Evolutionary conservation across 331 rosid genomes (phyloP), one percentile per base, ranked within the genome.

Genomic region (Malus hybrid): DNA sequence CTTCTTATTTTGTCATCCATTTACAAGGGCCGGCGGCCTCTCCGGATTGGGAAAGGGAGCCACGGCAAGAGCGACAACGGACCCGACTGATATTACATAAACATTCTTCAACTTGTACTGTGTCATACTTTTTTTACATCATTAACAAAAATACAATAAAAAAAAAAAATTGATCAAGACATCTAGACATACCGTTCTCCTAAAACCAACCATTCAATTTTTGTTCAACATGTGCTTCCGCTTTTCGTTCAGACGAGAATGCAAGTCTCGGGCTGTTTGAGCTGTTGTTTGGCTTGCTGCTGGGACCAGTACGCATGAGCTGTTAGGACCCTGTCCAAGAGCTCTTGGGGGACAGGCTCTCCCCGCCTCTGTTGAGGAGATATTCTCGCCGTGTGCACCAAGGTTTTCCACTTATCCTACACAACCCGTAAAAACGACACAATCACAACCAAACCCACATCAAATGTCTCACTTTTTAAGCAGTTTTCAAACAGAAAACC

Each of bases 391-490:
- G 98, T 93, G 85, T 93, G 98, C 16, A 93, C 98, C 29, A 91
- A 79, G 42, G 98, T 93, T 84, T 93, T 93, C 98, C 98, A 93
- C 77, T 93, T 93, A 80, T 93, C 98, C 97, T 90, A 87, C 80
- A 85, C 66, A 72, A 69, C 62, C 72, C 69, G 36, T 48, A 34
- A 24, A 44, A n/a, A 70, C 54, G 27, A 44, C 28, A 50, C 56
- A 19, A 36, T 67, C 70, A 32, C 60, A 12, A 65, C 79, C 34
- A 59, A 57, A 18, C 71, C 70, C 77, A 73, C 60, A 48, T 77
- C 83, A 77, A 85, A 80, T 76, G 77, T 82, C 72, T 77, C 61
- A 11, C 19, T 27, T 76, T 36, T 22, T 19, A 29, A 69, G 70
- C 76, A 61, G 50, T 6, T 67, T 8, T 57, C 33, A 63, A 74